Evolutionary conservation across 2,329 filamentous ascomycete species (phyloP).

Genomic region (Fusarium kyushuense): DNA sequence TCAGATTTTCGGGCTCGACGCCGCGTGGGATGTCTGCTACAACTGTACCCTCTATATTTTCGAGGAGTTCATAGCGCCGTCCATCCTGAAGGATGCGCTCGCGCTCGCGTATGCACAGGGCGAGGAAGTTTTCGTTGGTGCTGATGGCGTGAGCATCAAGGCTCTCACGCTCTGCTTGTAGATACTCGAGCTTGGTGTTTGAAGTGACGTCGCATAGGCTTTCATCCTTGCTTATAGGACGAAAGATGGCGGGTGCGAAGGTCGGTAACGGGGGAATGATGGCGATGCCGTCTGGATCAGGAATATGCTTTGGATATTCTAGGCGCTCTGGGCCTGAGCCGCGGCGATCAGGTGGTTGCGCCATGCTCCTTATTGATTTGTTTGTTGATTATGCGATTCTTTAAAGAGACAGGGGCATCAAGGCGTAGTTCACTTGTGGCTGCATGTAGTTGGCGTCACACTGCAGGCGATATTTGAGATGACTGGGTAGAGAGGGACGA

Average conservation of each 20-base stretch:
- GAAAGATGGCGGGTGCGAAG: conserved; percentile 48
- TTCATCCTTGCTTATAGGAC: conserved; percentile 45
- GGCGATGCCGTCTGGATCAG: conserved; percentile 28
- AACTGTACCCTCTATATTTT: background rate
- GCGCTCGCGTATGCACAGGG: conserved; percentile 49
- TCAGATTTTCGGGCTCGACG: conserved; percentile 25
- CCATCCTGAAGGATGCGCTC: conserved; percentile 48
- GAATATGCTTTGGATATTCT: conserved; percentile 1
- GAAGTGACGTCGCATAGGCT: conserved; percentile 14
- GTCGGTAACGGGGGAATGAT: conserved; percentile 21
- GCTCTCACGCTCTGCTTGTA: conserved; percentile 39
- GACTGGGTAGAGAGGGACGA: conserved; percentile 3
- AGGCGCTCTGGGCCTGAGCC: background rate
- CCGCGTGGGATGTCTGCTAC: conserved; percentile 11
- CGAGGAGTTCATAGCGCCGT: conserved; percentile 32
- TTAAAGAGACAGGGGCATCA: background rate
- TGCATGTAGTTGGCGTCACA: conserved; percentile 17
- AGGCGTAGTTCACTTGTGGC: conserved; percentile 4
- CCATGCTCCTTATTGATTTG: conserved; percentile 17
- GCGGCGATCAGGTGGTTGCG: conserved; percentile 17
- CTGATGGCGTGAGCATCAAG: conserved; percentile 46
- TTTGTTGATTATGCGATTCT: background rate
- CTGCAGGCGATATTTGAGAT: conserved; percentile 12
- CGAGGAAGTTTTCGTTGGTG: conserved; percentile 50
- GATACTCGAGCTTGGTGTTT: conserved; percentile 28